Base-by-base conservation (phyloP, 306 rosid species). In the Crotalaria pallida region DNA sequence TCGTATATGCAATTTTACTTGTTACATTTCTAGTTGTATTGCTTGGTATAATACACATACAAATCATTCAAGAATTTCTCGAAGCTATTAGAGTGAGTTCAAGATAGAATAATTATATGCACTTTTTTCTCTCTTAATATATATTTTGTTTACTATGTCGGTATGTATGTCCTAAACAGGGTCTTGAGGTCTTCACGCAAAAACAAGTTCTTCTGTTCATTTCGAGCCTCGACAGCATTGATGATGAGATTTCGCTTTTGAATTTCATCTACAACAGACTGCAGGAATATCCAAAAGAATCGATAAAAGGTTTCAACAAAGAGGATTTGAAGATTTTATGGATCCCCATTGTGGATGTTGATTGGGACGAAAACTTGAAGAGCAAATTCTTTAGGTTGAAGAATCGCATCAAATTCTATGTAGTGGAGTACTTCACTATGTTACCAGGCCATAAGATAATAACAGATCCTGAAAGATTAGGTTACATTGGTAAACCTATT, bases 321-420 rank as follows among this genome's bases (percentile, higher is more conserved):
- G 78, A 72, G 5, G 78, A 78, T 6, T 66, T 78, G 33, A 65
- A 72, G 71, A 78, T 78, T 18, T 24, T 78, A 52, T 78, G 82
- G 82, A 10, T 78, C 51, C 82, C 82, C 16, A 11, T 78, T 36
- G 78, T 72, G 74, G 21, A 10, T 0, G 10, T 0, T 0, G 38
- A 33, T 0, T 78, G 82, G 82, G 73, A 27, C 22, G 13, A 38
- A 38, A 38, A 38, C 43, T 10, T 38, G 12, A 38, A 38, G 3
- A 38, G 43, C 43, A 38, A 38, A 10, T 38, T 38, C 13, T 9
- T 1, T 10, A 38, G 13, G 11, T 10, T 27, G 59, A 78, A 58
- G 69, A 72, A 48, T 7, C 13, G 1, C 21, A 72, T 72, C 70
- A 72, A 38, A 40, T 66, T 33, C 34, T 58, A 78, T 22, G 23